Base-by-base conservation (phyloP, 202 grass and related monocot species). In the Cymbopogon flexuosus region DNA sequence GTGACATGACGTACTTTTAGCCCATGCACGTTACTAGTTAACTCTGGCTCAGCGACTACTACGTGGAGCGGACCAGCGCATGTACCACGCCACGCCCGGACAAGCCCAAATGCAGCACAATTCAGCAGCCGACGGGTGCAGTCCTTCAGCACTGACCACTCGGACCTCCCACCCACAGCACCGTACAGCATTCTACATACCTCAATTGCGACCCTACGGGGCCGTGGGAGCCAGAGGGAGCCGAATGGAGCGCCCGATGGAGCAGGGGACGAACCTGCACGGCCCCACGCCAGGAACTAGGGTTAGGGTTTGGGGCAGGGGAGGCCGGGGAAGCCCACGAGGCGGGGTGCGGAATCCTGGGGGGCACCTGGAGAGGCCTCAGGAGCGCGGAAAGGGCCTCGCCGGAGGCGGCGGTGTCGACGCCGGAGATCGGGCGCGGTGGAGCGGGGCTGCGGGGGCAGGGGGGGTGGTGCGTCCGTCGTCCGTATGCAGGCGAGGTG, bases 231-330 rank as follows among this genome's bases (percentile, higher is more conserved):
- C 0, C 60, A 68, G 7, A 30, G 40, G 62, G 35, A 23, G 43
- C 27, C 79, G 19, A n/a, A 22, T 7, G 6, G 41, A 37, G 68
- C 33, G 69, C 41, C 35, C 10, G 24, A 75, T 62, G 52, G 43
- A 63, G 62, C 67, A 68, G 68, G 51, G 21, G 24, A 79, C 42
- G 62, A 79, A 86, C 83, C 51, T 86, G 66, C 33, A 35, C 10
- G 56, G 52, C 87, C 69, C 84, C 61, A 45, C 70, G 47, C 16
- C 51, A 41, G 68, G 68, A 56, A 59, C 83, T 89, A 86, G 83
- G 84, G 88, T 86, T 86, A 83, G 83, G 84, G 88, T 87, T 87
- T 77, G 71, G 72, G 70, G 13, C 70, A 61, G 70, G 37, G 45
- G 34, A 57, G 80, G 16, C 57, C 15, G 13, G 12, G 41, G 16